Percentiles rank a stretch among this genome's conserved stretches.
Evolutionary conservation across 2,329 filamentous ascomycete species (phyloP).

Genomic region (Pseudogymnoascus sp.): DNA sequence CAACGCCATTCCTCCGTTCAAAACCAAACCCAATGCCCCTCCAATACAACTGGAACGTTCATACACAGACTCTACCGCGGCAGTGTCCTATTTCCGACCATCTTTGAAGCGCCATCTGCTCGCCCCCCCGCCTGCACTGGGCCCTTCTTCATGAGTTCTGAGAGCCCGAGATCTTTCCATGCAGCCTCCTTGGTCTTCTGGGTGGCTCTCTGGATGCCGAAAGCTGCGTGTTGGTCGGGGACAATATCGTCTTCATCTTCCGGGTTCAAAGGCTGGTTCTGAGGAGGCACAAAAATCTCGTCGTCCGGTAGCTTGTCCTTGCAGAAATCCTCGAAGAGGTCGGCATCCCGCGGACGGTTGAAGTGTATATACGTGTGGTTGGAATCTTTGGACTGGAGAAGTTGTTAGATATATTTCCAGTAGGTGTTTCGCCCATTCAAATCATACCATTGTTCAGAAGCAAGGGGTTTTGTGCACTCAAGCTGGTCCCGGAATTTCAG

Average conservation of each 20-base stretch:
- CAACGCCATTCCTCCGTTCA: not conserved
- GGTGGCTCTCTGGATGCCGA: slow-evolving; percentile 75
- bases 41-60: not conserved
- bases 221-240: slow-evolving; percentile 79
- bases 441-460: not conserved
- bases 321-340: slow-evolving; percentile 72
- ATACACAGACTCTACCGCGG: not conserved
- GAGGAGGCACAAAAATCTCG: slow-evolving; percentile 72
- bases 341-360: slow-evolving; percentile 61
- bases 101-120: not conserved
- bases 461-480: not conserved
- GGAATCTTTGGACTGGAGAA: slow-evolving; percentile 53
- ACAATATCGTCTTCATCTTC: slow-evolving; percentile 86
- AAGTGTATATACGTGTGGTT: slow-evolving; percentile 70
- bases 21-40: too few species aligned
- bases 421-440: not conserved
- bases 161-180: slow-evolving; percentile 73
- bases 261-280: slow-evolving; percentile 74
- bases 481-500: not conserved
- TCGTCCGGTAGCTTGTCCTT: slow-evolving; percentile 63
- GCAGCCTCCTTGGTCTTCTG: slow-evolving; percentile 61
- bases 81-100: slow-evolving; percentile 10
- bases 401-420: not conserved
- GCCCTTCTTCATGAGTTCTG: slow-evolving; percentile 58
- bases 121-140: slow-evolving; percentile 28